These are phyloP conservation scores for Penicillium angulare DNA, from an alignment of 495 filamentous ascomycete species.

Conservation along the genomic window DNA sequence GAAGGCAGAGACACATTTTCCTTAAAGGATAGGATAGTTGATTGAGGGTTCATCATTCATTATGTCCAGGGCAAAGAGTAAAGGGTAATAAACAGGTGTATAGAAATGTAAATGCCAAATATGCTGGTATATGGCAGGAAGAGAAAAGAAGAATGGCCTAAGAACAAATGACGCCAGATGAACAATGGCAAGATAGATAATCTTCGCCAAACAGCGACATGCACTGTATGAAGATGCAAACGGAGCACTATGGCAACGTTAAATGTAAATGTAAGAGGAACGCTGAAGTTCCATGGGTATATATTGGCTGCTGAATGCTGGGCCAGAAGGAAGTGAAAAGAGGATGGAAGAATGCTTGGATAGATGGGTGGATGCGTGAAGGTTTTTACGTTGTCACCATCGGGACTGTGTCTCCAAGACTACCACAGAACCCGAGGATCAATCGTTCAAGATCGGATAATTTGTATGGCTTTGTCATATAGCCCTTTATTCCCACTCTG, in stretches of 20 bases:
- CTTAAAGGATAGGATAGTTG: too few relatives aligned
- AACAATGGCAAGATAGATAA: slow-evolving; percentile 2
- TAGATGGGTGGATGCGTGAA: background rate
- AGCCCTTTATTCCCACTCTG: slow-evolving; percentile 70
- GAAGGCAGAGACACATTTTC: too few relatives aligned
- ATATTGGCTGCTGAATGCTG: slow-evolving; percentile 3
- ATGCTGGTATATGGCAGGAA: slow-evolving; percentile 24
- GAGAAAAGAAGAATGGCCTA: slow-evolving; percentile 6
- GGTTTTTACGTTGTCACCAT: slow-evolving; percentile 2
- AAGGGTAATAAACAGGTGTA: slow-evolving; percentile 15
- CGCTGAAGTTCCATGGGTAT: slow-evolving; percentile 14
- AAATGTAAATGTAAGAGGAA: background rate
- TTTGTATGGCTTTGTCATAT: slow-evolving; percentile 80
- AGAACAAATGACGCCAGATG: slow-evolving; percentile 11
- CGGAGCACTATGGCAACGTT: background rate
- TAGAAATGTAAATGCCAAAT: slow-evolving; percentile 10
- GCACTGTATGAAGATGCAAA: slow-evolving; percentile 5
- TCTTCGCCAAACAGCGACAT: background rate
- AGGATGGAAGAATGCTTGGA: background rate
- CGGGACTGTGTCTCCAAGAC: slow-evolving; percentile 1
- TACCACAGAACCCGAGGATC: slow-evolving; percentile 60
- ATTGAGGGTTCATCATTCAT: slow-evolving; percentile 30
- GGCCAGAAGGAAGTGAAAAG: background rate
- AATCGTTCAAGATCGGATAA: slow-evolving; percentile 66
- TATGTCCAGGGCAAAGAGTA: slow-evolving; percentile 19